Conservation (phyloP, 345 rosid genomes). For the Populus davidiana region DNA sequence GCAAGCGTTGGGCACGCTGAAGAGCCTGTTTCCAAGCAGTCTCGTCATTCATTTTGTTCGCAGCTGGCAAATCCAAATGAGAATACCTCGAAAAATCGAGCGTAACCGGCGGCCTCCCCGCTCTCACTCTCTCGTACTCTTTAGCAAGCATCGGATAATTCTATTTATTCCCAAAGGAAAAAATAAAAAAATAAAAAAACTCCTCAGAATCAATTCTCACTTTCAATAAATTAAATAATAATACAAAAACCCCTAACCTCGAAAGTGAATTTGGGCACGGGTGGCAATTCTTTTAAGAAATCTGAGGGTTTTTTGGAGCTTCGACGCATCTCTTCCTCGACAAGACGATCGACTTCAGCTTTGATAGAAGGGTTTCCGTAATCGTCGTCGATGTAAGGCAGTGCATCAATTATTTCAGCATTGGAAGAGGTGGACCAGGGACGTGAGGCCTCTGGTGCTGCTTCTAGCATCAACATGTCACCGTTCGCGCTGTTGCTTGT, state of each 20-base stretch:
- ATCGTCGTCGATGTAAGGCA: slow-evolving; percentile 96
- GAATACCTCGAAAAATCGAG: slow-evolving; percentile 70
- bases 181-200: background rate
- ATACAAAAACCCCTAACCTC: slow-evolving; percentile 38
- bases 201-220: background rate
- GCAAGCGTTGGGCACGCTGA: slow-evolving; percentile 73
- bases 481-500: slow-evolving; percentile 30
- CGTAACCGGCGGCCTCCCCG: slow-evolving; percentile 79
- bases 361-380: slow-evolving; percentile 69
- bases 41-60: slow-evolving; percentile 70
- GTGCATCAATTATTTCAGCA: slow-evolving; percentile 79
- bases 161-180: slow-evolving; percentile 33
- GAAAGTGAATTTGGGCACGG: slow-evolving; percentile 60
- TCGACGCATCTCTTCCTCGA: slow-evolving; percentile 95
- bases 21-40: slow-evolving; percentile 82
- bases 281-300: slow-evolving; percentile 77
- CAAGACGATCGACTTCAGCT: slow-evolving; percentile 79
- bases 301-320: slow-evolving; percentile 88
- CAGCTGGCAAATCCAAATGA: slow-evolving; percentile 59
- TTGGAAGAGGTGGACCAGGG: slow-evolving; percentile 61
- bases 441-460: slow-evolving; percentile 50
- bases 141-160: slow-evolving; percentile 76
- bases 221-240: background rate
- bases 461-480: slow-evolving; percentile 79
- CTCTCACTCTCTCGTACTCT: slow-evolving; percentile 90